Evolutionary conservation across 1,139 yeast species (phyloP).

Genomic region (Pichia sp.): DNA sequence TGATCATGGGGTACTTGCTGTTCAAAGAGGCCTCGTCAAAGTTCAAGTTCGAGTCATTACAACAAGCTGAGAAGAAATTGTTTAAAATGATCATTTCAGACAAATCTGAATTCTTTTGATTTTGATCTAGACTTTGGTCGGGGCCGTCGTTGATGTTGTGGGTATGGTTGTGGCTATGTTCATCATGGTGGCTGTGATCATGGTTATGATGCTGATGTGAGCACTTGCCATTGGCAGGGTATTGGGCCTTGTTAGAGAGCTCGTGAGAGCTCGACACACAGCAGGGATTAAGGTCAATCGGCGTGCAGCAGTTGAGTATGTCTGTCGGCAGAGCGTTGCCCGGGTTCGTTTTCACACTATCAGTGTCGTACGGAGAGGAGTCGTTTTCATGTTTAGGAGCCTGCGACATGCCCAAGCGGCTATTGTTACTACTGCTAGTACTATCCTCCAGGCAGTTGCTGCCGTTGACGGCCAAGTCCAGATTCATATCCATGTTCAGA

Average conservation of each 20-base stretch:
- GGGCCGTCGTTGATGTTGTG: neutral
- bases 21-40: neutral
- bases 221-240: neutral
- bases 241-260: neutral
- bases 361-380: neutral
- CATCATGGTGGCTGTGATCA: neutral
- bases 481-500: neutral
- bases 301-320: slow-evolving; percentile 8
- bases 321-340: neutral
- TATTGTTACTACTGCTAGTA: no score
- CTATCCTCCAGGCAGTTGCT: neutral
- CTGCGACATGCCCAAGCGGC: neutral
- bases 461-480: neutral
- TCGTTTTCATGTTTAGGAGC: slow-evolving; percentile 1
- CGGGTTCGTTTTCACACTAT: neutral
- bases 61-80: slow-evolving; percentile 14
- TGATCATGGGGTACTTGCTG: slow-evolving; percentile 2
- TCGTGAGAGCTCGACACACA: slow-evolving; percentile 5
- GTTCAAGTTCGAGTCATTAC: slow-evolving; percentile 7
- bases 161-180: neutral
- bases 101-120: neutral
- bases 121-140: neutral
- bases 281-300: slow-evolving; percentile 13
- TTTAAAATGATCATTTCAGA: slow-evolving; percentile 15
- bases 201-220: neutral